These are phyloP conservation scores for Dalbergia cochinchinensis DNA, from an alignment of 306 rosid genomes.

Conservation along the genomic window DNA sequence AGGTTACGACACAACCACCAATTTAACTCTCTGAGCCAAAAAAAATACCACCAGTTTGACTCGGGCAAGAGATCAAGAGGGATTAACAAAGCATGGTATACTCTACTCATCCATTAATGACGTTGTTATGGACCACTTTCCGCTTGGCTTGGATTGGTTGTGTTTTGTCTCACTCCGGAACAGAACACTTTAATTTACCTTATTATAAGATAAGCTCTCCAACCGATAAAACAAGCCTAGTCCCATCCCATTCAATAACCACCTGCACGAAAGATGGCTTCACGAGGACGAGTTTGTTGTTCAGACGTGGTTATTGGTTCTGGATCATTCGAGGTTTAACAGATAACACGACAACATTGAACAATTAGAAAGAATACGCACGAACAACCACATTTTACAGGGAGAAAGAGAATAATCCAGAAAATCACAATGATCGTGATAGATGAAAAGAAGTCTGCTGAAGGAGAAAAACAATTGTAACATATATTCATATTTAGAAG, in stretches of 20 bases:
- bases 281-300: slow-evolving; percentile 9
- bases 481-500: slow-evolving; percentile 29
- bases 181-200: slow-evolving; percentile 2
- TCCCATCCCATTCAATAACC: too few relatives aligned
- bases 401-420: neutral
- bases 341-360: neutral
- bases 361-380: slow-evolving; percentile 1
- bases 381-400: slow-evolving; percentile 38
- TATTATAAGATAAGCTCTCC: slow-evolving; percentile 34
- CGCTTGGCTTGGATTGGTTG: slow-evolving; percentile 9
- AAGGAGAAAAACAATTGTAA: slow-evolving; percentile 3
- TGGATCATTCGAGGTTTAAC: neutral
- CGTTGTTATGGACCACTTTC: slow-evolving; percentile 24
- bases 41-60: neutral
- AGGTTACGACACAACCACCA: neutral
- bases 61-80: neutral
- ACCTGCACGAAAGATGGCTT: neutral
- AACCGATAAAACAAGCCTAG: slow-evolving; percentile 10
- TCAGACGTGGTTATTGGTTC: slow-evolving; percentile 28
- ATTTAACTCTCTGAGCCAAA: too few relatives aligned
- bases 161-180: slow-evolving; percentile 27
- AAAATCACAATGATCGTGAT: slow-evolving; percentile 35
- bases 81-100: neutral
- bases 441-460: neutral
- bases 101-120: slow-evolving; percentile 22